Base-by-base conservation (phyloP, 1,284 basidiomycete genomes). In the Sphaerobolus stellatus region DNA sequence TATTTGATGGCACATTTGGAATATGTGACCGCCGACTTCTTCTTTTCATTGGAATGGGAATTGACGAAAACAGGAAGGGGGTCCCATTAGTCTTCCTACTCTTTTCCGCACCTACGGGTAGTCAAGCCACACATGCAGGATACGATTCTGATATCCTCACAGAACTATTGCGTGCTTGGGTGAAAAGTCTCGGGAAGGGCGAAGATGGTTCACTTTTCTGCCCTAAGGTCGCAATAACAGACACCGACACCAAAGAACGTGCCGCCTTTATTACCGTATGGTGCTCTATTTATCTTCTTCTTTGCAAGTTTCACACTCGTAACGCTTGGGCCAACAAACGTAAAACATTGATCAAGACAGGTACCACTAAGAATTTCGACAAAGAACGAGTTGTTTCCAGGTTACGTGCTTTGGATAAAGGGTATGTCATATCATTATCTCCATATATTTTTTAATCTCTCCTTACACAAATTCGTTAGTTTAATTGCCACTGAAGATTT, bases 1-100 rank as follows among this genome's bases (percentile, higher is more conserved):
- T 73, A 13, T 57, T 75, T 16, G 71, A 75, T 54, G 71, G 72
- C 0, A 75, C 71, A 5, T 75, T 75, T 56, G 71, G 72, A 1
- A 47, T 75, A 8, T 71, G 71, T 41, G 58, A 59, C 28, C 56
- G 54, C 3, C 55, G 62, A 1, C 59, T 75, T 1, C 64, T 75
- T 1, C 60, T 74, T 7, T 74, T 71, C 58, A 71, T 75, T 44
- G 64, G 64, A 0, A 66, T 75, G 64, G 70, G 61, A 3, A 50
- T 71, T 11, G 68, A 73, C 55, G 63, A 66, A 33, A 33, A 60
- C 1, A 52, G 59, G 2, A 58, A 60, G 16, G 70, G 69, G 2
- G 53, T 71, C 14, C 71, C 70, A 1, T 46, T 75, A 9, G 69
- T 68, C 3, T 61, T 73, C 36, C 63, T 75, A 20, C 52, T 75